Evolutionary conservation across 2,329 filamentous ascomycete species (phyloP).

Genomic region (Trichoderma cornu-damae): DNA sequence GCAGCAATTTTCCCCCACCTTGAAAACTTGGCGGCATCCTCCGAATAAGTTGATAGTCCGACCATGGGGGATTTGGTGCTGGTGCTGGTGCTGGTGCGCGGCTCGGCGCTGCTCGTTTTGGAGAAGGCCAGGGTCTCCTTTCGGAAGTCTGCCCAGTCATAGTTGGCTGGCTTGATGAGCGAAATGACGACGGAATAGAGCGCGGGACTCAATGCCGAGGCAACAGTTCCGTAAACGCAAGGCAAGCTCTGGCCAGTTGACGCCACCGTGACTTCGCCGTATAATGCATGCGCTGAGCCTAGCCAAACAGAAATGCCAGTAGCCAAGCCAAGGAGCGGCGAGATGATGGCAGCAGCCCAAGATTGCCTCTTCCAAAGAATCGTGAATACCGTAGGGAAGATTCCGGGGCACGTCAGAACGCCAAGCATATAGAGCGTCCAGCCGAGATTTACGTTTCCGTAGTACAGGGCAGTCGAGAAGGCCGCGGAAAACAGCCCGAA

Average conservation of each 20-base stretch:
- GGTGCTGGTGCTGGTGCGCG: background rate
- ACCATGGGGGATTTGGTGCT: conserved; percentile 25
- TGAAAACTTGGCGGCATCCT: conserved; percentile 37
- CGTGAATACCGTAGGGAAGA: conserved; percentile 49
- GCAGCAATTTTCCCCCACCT: conserved; percentile 43
- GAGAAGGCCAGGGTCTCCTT: conserved; percentile 39
- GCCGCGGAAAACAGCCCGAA: conserved; percentile 47
- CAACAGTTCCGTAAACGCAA: conserved; percentile 49
- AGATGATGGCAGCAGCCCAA: conserved; percentile 44
- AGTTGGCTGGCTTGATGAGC: conserved; percentile 38
- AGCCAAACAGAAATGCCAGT: conserved; percentile 52
- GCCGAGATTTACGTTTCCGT: conserved; percentile 48
- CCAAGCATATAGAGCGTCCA: conserved; percentile 54
- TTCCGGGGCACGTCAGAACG: conserved; percentile 48
- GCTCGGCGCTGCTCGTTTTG: conserved; percentile 5
- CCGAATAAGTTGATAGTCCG: conserved; percentile 25
- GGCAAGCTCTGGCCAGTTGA: conserved; percentile 46
- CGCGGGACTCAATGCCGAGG: conserved; percentile 40
- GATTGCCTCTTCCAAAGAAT: conserved; percentile 49
- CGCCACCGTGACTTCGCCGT: conserved; percentile 43
- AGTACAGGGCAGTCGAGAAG: conserved; percentile 49
- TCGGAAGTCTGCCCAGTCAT: conserved; percentile 37
- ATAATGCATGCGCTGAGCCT: conserved; percentile 41
- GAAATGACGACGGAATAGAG: conserved; percentile 46
- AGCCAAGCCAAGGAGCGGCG: conserved; percentile 45